Conservation (phyloP, 805 yeast genomes). For the Yarrowia osloensis region DNA sequence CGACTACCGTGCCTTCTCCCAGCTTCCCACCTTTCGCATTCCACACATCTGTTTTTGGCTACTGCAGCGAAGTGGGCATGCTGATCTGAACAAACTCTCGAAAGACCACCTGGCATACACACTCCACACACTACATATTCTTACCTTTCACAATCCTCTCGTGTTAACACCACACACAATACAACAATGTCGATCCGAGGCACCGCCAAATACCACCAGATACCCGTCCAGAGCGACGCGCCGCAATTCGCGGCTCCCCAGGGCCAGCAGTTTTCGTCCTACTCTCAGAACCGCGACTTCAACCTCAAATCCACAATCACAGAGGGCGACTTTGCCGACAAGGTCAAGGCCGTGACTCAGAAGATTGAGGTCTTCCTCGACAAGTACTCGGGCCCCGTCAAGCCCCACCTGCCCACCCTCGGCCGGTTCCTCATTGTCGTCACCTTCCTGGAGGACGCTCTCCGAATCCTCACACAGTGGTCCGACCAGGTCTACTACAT, state of each 20-base stretch:
- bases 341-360: slow-evolving; percentile 36
- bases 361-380: slow-evolving; percentile 42
- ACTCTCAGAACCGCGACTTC: slow-evolving; percentile 28
- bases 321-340: slow-evolving; percentile 29
- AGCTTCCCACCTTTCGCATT: background rate
- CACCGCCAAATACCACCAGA: slow-evolving; percentile 30
- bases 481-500: slow-evolving; percentile 83
- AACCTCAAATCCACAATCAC: slow-evolving; percentile 29
- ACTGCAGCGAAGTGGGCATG: slow-evolving; percentile 30
- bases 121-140: background rate
- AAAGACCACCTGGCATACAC: slow-evolving; percentile 30
- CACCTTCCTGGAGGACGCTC: slow-evolving; percentile 86
- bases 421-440: slow-evolving; percentile 91
- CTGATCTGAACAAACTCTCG: slow-evolving; percentile 30
- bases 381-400: slow-evolving; percentile 42
- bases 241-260: slow-evolving; percentile 33
- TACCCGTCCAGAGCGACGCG: slow-evolving; percentile 30
- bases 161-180: background rate
- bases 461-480: slow-evolving; percentile 87
- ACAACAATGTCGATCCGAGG: slow-evolving; percentile 30
- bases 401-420: slow-evolving; percentile 68
- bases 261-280: slow-evolving; percentile 38
- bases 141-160: background rate
- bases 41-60: slow-evolving; percentile 17
- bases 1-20: background rate